phyloP scores from a whole-genome alignment of 1,284 basidiomycete species.

The Moesziomyces aphidis region DNA sequence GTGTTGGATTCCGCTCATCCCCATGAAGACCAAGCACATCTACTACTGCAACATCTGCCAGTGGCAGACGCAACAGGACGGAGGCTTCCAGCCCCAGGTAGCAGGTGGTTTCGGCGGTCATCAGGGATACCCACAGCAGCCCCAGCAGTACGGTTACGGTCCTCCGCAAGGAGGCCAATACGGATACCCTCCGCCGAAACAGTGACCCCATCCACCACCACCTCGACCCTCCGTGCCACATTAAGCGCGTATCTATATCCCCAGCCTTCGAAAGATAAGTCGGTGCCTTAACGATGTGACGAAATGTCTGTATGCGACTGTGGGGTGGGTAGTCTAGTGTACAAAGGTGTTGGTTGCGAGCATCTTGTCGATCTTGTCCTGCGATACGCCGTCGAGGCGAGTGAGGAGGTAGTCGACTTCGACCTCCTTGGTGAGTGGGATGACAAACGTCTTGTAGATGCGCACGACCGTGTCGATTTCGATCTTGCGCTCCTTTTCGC shows the following conservation, averaged over 20 bases:
- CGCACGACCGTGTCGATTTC: slow-evolving; percentile 92
- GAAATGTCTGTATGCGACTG: neutral
- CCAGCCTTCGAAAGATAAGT: too few species aligned
- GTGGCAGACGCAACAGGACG: slow-evolving; percentile 57
- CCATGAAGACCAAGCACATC: slow-evolving; percentile 57
- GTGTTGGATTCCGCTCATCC: slow-evolving; percentile 65
- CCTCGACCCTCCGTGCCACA: neutral
- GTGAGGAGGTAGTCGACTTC: slow-evolving; percentile 74
- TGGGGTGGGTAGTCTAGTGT: slow-evolving; percentile 5
- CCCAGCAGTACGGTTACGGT: slow-evolving; percentile 52
- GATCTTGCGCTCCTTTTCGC: slow-evolving; percentile 74
- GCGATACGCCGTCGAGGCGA: slow-evolving; percentile 25
- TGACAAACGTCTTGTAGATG: slow-evolving; percentile 93
- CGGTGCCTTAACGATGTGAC: neutral
- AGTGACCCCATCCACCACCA: slow-evolving; percentile 2
- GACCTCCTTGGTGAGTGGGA: slow-evolving; percentile 96
- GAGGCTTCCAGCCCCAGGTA: slow-evolving; percentile 56
- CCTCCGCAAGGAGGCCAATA: slow-evolving; percentile 35
- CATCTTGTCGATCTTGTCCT: slow-evolving; percentile 24
- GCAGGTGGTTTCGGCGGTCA: slow-evolving; percentile 42
- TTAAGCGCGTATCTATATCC: too few species aligned
- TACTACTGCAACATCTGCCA: slow-evolving; percentile 65
- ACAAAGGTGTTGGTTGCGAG: slow-evolving; percentile 31
- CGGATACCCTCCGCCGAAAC: slow-evolving; percentile 55
- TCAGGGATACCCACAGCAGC: slow-evolving; percentile 30